These are phyloP conservation scores for Lecanoromycetidae sp. DNA, from an alignment of 2,329 filamentous ascomycete genomes.

Conservation along the genomic window DNA sequence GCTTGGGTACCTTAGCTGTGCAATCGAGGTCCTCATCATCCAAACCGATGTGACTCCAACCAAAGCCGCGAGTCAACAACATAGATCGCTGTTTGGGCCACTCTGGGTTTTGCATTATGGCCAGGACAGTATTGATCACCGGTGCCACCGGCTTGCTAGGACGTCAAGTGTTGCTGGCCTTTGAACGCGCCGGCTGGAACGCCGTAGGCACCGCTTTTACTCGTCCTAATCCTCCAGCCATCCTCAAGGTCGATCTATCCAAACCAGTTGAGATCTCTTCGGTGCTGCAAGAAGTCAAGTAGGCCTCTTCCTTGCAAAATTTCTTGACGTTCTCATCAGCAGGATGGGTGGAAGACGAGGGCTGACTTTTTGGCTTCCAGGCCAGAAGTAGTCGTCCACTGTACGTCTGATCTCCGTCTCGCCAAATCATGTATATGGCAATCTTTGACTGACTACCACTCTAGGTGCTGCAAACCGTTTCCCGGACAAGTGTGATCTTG, in stretches of 20 bases:
- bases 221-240: slow-evolving; percentile 56
- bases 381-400: slow-evolving; percentile 12
- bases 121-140: slow-evolving; percentile 56
- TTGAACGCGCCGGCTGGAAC: slow-evolving; percentile 55
- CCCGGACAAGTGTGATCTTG: slow-evolving; percentile 70
- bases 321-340: background rate
- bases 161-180: slow-evolving; percentile 61
- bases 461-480: slow-evolving; percentile 75
- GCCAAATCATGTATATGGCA: background rate
- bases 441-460: background rate
- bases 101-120: slow-evolving; percentile 2
- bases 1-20: too few species aligned
- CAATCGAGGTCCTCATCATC: too few species aligned
- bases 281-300: slow-evolving; percentile 42
- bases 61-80: too few species aligned
- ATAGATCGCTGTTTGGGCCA: too few species aligned
- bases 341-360: background rate
- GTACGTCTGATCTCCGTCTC: background rate
- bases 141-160: slow-evolving; percentile 77
- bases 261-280: slow-evolving; percentile 34
- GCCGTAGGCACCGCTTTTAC: slow-evolving; percentile 63
- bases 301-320: slow-evolving; percentile 21
- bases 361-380: slow-evolving; percentile 4
- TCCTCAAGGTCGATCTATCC: slow-evolving; percentile 47
- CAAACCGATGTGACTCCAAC: too few species aligned